Evolutionary conservation across 208 protist species (phyloP).

Genomic region (Zelonia costaricensis): DNA sequence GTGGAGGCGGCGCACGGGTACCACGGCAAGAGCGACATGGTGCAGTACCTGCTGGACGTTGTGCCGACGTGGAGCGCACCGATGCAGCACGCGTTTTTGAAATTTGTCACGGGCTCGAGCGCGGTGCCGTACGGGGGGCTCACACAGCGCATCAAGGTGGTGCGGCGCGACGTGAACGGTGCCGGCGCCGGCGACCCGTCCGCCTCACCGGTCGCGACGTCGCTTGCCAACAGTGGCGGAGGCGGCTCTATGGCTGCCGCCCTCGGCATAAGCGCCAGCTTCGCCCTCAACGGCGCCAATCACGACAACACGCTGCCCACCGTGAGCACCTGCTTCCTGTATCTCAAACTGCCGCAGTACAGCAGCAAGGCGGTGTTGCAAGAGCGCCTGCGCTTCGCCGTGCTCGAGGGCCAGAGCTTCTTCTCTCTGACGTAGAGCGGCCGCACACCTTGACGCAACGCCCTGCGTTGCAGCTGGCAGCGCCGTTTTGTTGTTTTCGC

Average conservation of each 20-base stretch:
- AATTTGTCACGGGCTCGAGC: slow-evolving; percentile 81
- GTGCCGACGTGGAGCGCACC: slow-evolving; percentile 50
- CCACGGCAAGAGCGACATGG: slow-evolving; percentile 42
- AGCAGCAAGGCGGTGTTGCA: slow-evolving; percentile 66
- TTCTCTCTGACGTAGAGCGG: slow-evolving; percentile 83
- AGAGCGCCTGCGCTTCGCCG: slow-evolving; percentile 58
- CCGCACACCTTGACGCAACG: too few species aligned
- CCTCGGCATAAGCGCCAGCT: slow-evolving; percentile 5
- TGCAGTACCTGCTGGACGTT: slow-evolving; percentile 58
- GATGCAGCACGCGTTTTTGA: slow-evolving; percentile 75
- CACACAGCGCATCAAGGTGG: slow-evolving; percentile 69
- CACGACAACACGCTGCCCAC: slow-evolving; percentile 77
- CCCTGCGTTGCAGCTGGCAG: too few species aligned
- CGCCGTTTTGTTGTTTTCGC: too few species aligned
- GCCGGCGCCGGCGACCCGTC: slow-evolving; percentile 4
- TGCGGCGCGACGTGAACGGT: slow-evolving; percentile 51
- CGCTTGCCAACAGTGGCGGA: slow-evolving; percentile 1
- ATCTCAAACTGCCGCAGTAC: slow-evolving; percentile 96
- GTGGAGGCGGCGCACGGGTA: slow-evolving; percentile 72
- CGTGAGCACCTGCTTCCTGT: slow-evolving; percentile 96
- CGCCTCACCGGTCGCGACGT: background rate
- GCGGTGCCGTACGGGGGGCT: slow-evolving; percentile 60
- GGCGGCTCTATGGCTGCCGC: slow-evolving; percentile 2
- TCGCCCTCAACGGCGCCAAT: slow-evolving; percentile 2
- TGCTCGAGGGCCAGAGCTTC: slow-evolving; percentile 67